Evolutionary conservation across 2,329 filamentous ascomycete species (phyloP).

Genomic region (Aspergillus ibericus): DNA sequence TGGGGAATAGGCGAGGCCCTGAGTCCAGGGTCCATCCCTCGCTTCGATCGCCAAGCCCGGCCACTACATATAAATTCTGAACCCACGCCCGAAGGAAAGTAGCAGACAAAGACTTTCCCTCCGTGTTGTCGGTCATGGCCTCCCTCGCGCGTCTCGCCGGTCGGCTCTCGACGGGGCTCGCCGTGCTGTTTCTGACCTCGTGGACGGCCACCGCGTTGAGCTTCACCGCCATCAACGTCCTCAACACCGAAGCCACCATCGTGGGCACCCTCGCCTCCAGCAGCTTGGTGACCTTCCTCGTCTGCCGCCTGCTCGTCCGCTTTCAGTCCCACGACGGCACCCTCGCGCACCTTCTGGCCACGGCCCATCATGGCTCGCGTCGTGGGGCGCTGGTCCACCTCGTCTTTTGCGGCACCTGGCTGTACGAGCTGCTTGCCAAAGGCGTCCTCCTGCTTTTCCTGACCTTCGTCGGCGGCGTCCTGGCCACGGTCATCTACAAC

Average conservation of each 20-base stretch:
- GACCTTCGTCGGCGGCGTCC: constrained; percentile 14
- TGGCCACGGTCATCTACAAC: constrained; percentile 10
- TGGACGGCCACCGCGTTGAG: constrained; percentile 12
- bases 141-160: background rate
- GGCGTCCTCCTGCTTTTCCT: constrained; percentile 10
- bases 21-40: background rate
- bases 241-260: constrained; percentile 13
- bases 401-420: constrained; percentile 11
- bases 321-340: constrained; percentile 4
- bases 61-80: background rate
- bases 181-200: constrained; percentile 6
- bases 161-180: background rate
- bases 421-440: constrained; percentile 10
- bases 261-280: constrained; percentile 12
- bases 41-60: background rate
- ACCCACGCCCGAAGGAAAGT: background rate
- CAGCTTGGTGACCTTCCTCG: constrained; percentile 22
- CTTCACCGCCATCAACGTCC: constrained; percentile 18
- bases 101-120: too few species aligned
- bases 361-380: constrained; percentile 11
- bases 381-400: constrained; percentile 8
- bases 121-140: background rate
- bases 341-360: constrained; percentile 15
- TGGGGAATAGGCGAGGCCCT: background rate
- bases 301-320: constrained; percentile 13